Evolutionary conservation across 345 rosid species (phyloP).

Genomic region (Eucalyptus caleyi): DNA sequence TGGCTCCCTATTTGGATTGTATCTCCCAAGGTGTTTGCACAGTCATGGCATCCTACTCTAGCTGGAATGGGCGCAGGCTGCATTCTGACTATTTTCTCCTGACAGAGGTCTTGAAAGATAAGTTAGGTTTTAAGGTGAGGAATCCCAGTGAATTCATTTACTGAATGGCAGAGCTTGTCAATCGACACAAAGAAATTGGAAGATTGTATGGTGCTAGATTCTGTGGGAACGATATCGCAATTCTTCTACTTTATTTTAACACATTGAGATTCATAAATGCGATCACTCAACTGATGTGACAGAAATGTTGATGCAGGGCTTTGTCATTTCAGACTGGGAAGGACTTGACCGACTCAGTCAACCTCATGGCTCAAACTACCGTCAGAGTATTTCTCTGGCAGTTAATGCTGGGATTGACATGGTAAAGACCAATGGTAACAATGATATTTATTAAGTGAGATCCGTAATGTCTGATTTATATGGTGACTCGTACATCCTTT

Average conservation of each 20-base stretch:
- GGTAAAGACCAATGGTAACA: constrained; percentile 17
- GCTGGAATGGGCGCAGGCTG: constrained; percentile 72
- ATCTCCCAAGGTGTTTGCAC: constrained; percentile 69
- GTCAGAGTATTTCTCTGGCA: constrained; percentile 35
- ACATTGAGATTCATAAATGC: background rate
- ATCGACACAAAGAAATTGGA: background rate
- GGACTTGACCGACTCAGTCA: constrained; percentile 54
- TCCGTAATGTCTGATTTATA: background rate
- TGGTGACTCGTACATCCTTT: background rate
- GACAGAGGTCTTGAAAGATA: constrained; percentile 63
- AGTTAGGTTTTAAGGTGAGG: constrained; percentile 70
- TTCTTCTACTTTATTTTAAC: background rate
- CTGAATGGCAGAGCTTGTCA: background rate
- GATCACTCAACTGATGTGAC: background rate
- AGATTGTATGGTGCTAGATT: background rate
- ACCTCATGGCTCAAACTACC: constrained; percentile 65
- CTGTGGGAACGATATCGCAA: background rate
- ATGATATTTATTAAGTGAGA: background rate
- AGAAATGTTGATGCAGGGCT: constrained; percentile 43
- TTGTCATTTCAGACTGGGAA: constrained; percentile 82
- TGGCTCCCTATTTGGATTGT: constrained; percentile 70
- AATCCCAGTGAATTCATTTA: background rate
- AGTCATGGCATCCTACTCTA: constrained; percentile 77
- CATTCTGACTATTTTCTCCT: constrained; percentile 60
- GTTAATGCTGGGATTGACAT: constrained; percentile 91